A percentile compares a stretch with the other conserved stretches of the same genome.
Conservation (phyloP, 2,329 filamentous ascomycete genomes). For the Lojkania enalia region DNA sequence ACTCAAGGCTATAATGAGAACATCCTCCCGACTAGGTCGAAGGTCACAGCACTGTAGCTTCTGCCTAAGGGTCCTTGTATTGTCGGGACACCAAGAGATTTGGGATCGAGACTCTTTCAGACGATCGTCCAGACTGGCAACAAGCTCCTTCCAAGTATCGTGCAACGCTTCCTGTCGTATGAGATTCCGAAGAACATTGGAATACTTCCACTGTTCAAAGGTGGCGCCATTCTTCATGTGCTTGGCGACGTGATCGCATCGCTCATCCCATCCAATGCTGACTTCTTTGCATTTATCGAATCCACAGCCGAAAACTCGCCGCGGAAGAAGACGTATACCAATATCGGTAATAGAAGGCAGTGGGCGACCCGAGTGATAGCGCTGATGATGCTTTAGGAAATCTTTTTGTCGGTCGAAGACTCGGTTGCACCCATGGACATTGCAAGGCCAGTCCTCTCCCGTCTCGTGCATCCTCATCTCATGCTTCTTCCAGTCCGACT, state of each 20-base stretch:
- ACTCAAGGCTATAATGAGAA: constrained; percentile 41
- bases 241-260: constrained; percentile 44
- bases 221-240: constrained; percentile 44
- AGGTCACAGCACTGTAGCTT: constrained; percentile 45
- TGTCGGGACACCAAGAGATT: constrained; percentile 44
- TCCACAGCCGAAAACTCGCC: constrained; percentile 43
- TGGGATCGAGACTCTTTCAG: constrained; percentile 40
- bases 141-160: constrained; percentile 44
- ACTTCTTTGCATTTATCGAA: constrained; percentile 46
- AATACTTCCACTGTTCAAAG: constrained; percentile 44
- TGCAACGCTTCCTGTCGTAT: constrained; percentile 43
- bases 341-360: constrained; percentile 42
- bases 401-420: constrained; percentile 44
- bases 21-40: constrained; percentile 41
- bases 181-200: constrained; percentile 43
- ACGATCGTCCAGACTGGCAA: constrained; percentile 35
- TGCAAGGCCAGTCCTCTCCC: constrained; percentile 44
- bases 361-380: constrained; percentile 41
- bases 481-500: constrained; percentile 47
- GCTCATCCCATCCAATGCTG: constrained; percentile 44
- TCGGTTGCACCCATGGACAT: constrained; percentile 38
- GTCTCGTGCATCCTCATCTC: constrained; percentile 46
- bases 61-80: constrained; percentile 39
- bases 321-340: constrained; percentile 36
- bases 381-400: constrained; percentile 43